Percentiles rank a stretch among this genome's conserved stretches.
Conservation (phyloP, 768 basidiomycete species). For the Collybiopsis luxurians region DNA sequence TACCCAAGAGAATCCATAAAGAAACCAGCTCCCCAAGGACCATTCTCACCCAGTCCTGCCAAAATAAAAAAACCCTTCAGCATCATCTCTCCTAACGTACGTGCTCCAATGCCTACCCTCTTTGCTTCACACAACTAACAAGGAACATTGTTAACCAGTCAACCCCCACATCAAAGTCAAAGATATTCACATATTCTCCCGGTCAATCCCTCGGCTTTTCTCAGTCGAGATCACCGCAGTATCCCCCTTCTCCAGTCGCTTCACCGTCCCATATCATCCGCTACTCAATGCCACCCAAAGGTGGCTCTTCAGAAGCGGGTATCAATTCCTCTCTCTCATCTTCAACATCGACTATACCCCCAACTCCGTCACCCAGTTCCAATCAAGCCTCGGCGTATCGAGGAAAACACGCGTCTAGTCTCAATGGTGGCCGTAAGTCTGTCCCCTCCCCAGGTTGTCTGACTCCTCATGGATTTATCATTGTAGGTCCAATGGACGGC, state of each 20-base stretch:
- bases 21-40: background rate
- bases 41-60: background rate
- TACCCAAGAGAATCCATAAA: conserved; percentile 2
- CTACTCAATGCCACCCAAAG: conserved; percentile 1
- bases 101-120: background rate
- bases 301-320: background rate
- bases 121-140: background rate
- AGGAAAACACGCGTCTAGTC: conserved; percentile 1
- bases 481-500: conserved; percentile 6
- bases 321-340: background rate
- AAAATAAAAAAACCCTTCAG: conserved; percentile 5
- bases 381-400: background rate
- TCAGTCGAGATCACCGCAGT: background rate
- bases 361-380: background rate
- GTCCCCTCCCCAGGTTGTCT: too few relatives aligned
- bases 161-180: conserved; percentile 1
- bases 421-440: conserved; percentile 1
- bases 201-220: background rate
- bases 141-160: background rate
- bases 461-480: too few relatives aligned
- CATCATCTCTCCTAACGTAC: conserved; percentile 4
- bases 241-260: conserved; percentile 2
- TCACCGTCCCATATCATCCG: conserved; percentile 3
- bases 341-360: conserved; percentile 1
- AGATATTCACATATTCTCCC: background rate